These are phyloP conservation scores for Myxozyma kluyveri DNA, from an alignment of 805 yeast species.

Conservation along the genomic window DNA sequence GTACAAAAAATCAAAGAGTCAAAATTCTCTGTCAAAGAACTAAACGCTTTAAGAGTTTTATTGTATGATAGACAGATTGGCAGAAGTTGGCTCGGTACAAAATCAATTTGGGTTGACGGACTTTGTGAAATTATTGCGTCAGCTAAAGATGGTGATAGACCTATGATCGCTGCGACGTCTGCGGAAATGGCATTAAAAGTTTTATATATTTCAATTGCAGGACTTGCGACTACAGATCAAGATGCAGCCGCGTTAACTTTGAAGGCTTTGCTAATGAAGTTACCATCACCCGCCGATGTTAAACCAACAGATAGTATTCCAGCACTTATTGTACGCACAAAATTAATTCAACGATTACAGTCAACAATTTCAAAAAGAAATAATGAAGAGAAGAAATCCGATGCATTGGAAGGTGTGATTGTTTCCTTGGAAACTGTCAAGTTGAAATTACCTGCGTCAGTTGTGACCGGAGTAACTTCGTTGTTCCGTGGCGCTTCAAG, in stretches of 20 bases:
- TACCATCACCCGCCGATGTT: slow-evolving; percentile 22
- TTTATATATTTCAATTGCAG: slow-evolving; percentile 14
- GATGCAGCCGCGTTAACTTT: slow-evolving; percentile 1
- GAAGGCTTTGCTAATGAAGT: slow-evolving; percentile 2
- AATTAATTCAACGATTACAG: slow-evolving; percentile 6
- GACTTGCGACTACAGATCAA: slow-evolving; percentile 6
- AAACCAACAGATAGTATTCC: slow-evolving; percentile 13
- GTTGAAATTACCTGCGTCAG: not conserved
- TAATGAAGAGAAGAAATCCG: not conserved
- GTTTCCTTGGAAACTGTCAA: slow-evolving; percentile 18
- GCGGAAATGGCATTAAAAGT: slow-evolving; percentile 19
- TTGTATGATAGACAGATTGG: slow-evolving; percentile 10
- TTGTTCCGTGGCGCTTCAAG: slow-evolving; percentile 3
- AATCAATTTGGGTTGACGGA: slow-evolving; percentile 3
- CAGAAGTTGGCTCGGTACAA: slow-evolving; percentile 6
- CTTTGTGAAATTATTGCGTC: slow-evolving; percentile 8
- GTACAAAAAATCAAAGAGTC: slow-evolving; percentile 9
- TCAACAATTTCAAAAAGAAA: not conserved
- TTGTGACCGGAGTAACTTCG: not conserved
- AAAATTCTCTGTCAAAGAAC: slow-evolving; percentile 11
- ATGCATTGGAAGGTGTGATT: slow-evolving; percentile 7
- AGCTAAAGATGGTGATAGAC: not conserved
- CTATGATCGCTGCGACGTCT: slow-evolving; percentile 3
- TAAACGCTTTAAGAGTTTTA: slow-evolving; percentile 16
- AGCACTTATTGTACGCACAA: slow-evolving; percentile 18